Base-by-base conservation (phyloP, 2,329 filamentous ascomycete genomes). In the Ophiocordyceps sinensis region DNA sequence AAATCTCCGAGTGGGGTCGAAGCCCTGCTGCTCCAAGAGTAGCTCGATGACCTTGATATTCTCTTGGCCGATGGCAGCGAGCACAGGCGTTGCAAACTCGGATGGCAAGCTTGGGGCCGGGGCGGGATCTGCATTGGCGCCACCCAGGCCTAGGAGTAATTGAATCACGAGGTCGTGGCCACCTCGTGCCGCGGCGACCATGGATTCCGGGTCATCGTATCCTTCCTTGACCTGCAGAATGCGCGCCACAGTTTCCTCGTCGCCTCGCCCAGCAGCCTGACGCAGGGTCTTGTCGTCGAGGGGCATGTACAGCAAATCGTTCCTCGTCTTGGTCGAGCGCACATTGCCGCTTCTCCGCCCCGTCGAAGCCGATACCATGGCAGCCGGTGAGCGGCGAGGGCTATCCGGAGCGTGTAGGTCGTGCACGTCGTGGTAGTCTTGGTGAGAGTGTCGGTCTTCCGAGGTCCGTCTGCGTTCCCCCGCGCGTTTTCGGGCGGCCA, bases 91-190 rank as follows among this genome's bases (percentile, higher is more conserved):
- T 40, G 88, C 82, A 53, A 84, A 80, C 43, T 91, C 87, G 35
- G 71, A 63, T 26, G 70, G 67, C 44, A 75, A 67, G 28, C 71
- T 70, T 9, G 67, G 53, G 37, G 87, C 61, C 12, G 84, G 75
- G 7, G 73, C 67, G 28, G 86, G 86, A 51, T 91, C 85, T 0
- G 74, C 69, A 41, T 76, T 74, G 12, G 73, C 73, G 38, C 71
- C 67, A 3, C 81, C 82, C 48, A 86, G 65, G 9, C 80, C 81
- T 35, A 86, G 61, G 39, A 87, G 61, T 26, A 94, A 73, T 53
- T 88, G 85, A 45, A 94, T 77, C 21, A 94, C 83, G 43, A 89
- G 77, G 51, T 88, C 80, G 54, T 98, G 89, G 1, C 91, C 91
- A 43, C 88, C 91, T 60, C 86, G 82, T 28, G 91, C 88, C 19